Conservation (phyloP, 2,329 filamentous ascomycete species). For the Microcyclosporella mali region DNA sequence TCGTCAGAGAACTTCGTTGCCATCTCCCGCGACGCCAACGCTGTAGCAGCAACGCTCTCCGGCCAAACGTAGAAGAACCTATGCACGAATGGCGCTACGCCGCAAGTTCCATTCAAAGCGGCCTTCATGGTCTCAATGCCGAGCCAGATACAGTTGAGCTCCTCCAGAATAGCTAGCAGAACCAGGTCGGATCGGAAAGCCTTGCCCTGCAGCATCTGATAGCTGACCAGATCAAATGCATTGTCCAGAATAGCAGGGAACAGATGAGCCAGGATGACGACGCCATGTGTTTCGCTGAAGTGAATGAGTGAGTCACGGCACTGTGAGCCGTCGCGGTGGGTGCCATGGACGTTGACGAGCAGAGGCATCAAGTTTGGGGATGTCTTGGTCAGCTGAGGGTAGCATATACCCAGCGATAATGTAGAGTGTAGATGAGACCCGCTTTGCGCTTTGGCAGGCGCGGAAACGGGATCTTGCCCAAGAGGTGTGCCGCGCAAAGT, state of each 20-base stretch:
- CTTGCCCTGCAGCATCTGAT: conserved; percentile 5
- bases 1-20: conserved; percentile 6
- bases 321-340: conserved; percentile 6
- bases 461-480: conserved; percentile 12
- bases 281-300: conserved; percentile 8
- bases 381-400: conserved; percentile 2
- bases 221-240: conserved; percentile 9
- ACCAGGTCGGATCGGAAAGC: conserved; percentile 5
- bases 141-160: conserved; percentile 10
- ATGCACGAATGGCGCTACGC: conserved; percentile 13
- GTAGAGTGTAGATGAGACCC: conserved; percentile 12
- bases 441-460: conserved; percentile 5
- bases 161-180: conserved; percentile 9
- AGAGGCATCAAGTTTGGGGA: conserved; percentile 3
- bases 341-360: conserved; percentile 11
- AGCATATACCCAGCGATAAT: conserved; percentile 7
- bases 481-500: conserved; percentile 10
- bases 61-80: conserved; percentile 11
- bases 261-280: conserved; percentile 10
- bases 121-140: conserved; percentile 6
- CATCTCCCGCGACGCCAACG: conserved; percentile 9
- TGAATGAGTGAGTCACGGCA: conserved; percentile 8
- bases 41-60: conserved; percentile 7
- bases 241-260: conserved; percentile 11
- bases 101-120: conserved; percentile 9